Base-by-base conservation (phyloP, 441 rosid species). In the Populus hybrid region DNA sequence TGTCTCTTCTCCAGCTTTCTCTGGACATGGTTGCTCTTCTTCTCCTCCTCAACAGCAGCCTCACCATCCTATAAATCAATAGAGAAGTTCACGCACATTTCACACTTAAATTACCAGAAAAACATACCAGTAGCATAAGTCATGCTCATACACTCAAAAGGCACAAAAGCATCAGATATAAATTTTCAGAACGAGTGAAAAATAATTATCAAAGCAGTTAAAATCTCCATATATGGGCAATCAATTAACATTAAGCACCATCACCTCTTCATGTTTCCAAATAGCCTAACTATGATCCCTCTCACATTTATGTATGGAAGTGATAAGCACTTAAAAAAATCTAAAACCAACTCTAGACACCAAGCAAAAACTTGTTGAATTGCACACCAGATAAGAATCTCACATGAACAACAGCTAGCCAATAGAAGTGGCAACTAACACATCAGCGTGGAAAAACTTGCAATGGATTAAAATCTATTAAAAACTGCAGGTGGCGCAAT, bases 21-120 rank as follows among this genome's bases (percentile, higher is more conserved):
- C 75, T 36, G 46, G 8, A 90, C 87, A 70, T 84, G 89, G 72
- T 70, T 87, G 67, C 93, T 88, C 86, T 87, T 90, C 86, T 90
- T 85, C 74, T 57, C 85, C 75, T 90, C 93, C 77, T 88, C 93
- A 61, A 86, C 65, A 9, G 78, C 73, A 46, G 83, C 74, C 69
- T 88, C 93, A 73, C 79, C 87, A 70, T 90, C 93, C 93, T 90
- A 76, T 32, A 68, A 68, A 18, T 73, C 69, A 67, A 30, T 9
- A 26, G 18, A 63, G 9, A 26, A 16, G 50, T 36, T 6, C 5
- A 2, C 0, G 24, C 26, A 69, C 71, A 35, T 8, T 14, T 38
- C 11, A 38, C 1, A 38, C 42, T 38, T 38, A 38, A 38, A 46
- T 46, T 14, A 65, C 14, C 12, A 24, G 6, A 6, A 65, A 4